A percentile compares a stretch with the other conserved stretches of the same genome.
Conservation (phyloP, 768 basidiomycete genomes). For the Gloeostereum incarnatum region DNA sequence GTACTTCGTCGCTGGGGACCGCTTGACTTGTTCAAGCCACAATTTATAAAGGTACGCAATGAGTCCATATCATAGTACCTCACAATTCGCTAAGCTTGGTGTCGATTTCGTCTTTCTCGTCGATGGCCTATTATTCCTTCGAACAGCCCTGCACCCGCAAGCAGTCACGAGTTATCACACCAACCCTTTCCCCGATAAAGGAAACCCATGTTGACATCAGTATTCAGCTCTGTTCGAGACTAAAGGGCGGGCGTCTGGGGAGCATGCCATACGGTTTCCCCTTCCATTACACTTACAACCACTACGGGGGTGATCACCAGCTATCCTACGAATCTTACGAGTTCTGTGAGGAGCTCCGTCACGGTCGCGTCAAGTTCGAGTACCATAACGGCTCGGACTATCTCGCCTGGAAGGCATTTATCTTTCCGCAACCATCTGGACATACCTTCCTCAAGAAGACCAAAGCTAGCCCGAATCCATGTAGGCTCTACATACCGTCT, state of each 20-base stretch:
- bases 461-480: slow-evolving; percentile 13
- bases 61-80: too few relatives aligned
- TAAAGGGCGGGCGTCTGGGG: slow-evolving; percentile 19
- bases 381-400: slow-evolving; percentile 9
- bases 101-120: too few relatives aligned
- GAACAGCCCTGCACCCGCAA: too few relatives aligned
- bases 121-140: too few relatives aligned
- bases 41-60: too few relatives aligned
- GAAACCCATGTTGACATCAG: too few relatives aligned
- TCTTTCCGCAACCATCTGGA: slow-evolving; percentile 14
- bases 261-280: slow-evolving; percentile 27
- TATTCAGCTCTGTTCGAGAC: slow-evolving; percentile 19
- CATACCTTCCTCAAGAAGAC: slow-evolving; percentile 3
- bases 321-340: slow-evolving; percentile 25
- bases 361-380: slow-evolving; percentile 10
- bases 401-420: slow-evolving; percentile 22
- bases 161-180: too few relatives aligned
- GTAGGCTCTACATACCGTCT: slow-evolving; percentile 12
- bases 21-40: too few relatives aligned
- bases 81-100: too few relatives aligned
- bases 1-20: too few relatives aligned
- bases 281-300: slow-evolving; percentile 18
- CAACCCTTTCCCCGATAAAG: too few relatives aligned
- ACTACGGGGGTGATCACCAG: slow-evolving; percentile 10
- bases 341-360: slow-evolving; percentile 20